These are phyloP conservation scores for Gracilariopsis chorda DNA, from an alignment of 23 red algal genomes.

Conservation along the genomic window DNA sequence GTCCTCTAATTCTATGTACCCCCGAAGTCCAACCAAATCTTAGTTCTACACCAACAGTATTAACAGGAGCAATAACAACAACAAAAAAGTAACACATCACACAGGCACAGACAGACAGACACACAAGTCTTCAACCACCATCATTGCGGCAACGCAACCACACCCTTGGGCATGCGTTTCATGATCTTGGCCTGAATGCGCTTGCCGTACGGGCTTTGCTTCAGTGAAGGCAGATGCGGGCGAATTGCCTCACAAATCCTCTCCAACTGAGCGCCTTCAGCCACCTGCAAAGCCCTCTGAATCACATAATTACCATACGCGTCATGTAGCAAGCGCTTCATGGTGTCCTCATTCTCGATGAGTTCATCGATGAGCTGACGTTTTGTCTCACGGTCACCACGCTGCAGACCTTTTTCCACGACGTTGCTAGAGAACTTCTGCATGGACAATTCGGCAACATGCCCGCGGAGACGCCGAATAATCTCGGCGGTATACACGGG, in stretches of 20 bases:
- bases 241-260: slow-evolving; percentile 91
- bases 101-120: not conserved
- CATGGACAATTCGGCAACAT: slow-evolving; percentile 84
- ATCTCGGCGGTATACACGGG: slow-evolving; percentile 76
- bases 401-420: slow-evolving; percentile 94
- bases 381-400: slow-evolving; percentile 46
- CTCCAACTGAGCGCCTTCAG: slow-evolving; percentile 81
- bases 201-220: slow-evolving; percentile 90
- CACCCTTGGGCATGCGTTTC: slow-evolving; percentile 67
- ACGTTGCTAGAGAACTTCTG: slow-evolving; percentile 99
- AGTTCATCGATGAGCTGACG: slow-evolving; percentile 86
- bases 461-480: slow-evolving; percentile 79
- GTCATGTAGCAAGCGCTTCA: slow-evolving; percentile 81
- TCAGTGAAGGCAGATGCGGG: slow-evolving; percentile 86
- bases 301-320: slow-evolving; percentile 97
- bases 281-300: slow-evolving; percentile 89
- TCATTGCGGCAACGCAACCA: slow-evolving; percentile 10
- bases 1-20: too few species aligned
- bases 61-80: not conserved
- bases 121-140: not conserved
- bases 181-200: slow-evolving; percentile 91
- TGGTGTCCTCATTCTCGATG: slow-evolving; percentile 58
- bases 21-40: too few species aligned
- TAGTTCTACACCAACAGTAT: slow-evolving; percentile 5
- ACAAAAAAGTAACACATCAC: too few species aligned